phyloP scores from a whole-genome alignment of 2,329 filamentous ascomycete species.

The Aureobasidium sp. region DNA sequence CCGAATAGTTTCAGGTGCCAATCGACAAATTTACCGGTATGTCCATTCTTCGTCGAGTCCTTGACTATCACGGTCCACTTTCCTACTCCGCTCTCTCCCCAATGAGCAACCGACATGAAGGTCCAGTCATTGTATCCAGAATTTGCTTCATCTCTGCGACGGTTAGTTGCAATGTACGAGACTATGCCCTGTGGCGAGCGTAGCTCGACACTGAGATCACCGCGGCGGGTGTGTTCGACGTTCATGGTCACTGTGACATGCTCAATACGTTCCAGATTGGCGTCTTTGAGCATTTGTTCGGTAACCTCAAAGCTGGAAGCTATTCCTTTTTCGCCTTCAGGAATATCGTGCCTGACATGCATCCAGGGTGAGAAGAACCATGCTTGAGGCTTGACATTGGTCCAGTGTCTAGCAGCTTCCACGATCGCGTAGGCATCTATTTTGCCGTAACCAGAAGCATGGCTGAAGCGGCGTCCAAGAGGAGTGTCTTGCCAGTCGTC shows the following conservation, averaged over 20 bases:
- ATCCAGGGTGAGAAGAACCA: conserved; percentile 95
- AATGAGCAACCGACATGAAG: conserved; percentile 97
- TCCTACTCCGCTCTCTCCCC: conserved; percentile 82
- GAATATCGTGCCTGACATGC: conserved; percentile 77
- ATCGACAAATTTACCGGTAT: conserved; percentile 73
- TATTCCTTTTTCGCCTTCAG: conserved; percentile 74
- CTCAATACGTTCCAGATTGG: conserved; percentile 81
- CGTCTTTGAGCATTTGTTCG: conserved; percentile 66
- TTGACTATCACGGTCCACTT: conserved; percentile 89
- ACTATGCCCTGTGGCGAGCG: conserved; percentile 74
- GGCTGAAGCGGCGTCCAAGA: conserved; percentile 81
- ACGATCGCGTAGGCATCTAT: conserved; percentile 82
- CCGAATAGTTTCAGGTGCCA: conserved; percentile 96
- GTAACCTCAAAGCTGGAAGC: conserved; percentile 78
- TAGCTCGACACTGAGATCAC: conserved; percentile 87
- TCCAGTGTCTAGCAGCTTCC: conserved; percentile 76
- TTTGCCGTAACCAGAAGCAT: conserved; percentile 94
- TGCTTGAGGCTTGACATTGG: conserved; percentile 85
- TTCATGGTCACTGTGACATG: conserved; percentile 99
- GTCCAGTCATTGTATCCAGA: conserved; percentile 90
- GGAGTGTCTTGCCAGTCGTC: conserved; percentile 76
- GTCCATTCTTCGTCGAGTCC: conserved; percentile 70
- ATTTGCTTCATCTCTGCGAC: conserved; percentile 58
- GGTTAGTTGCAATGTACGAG: conserved; percentile 73
- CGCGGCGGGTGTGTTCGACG: conserved; percentile 74